Conservation (phyloP, 2,329 filamentous ascomycete species). For the Aspergillus fumigatus region DNA sequence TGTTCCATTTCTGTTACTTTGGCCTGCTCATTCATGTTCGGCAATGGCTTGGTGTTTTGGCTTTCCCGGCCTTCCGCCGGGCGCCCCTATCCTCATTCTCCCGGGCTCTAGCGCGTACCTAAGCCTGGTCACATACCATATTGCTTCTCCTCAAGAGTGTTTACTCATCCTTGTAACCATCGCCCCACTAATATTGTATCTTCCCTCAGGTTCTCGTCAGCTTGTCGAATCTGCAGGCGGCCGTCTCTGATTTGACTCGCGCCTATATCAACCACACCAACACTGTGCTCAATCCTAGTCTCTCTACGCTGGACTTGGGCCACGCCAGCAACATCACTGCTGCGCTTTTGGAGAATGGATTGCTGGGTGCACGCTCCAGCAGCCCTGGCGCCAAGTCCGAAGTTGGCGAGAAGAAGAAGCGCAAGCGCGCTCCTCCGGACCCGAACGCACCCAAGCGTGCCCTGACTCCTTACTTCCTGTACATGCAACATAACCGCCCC, state of each 20-base stretch:
- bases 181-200: constrained; percentile 20
- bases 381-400: constrained; percentile 40
- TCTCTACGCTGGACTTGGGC: constrained; percentile 51
- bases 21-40: neutral
- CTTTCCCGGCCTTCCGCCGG: neutral
- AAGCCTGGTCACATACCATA: neutral
- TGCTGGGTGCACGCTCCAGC: constrained; percentile 35
- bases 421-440: constrained; percentile 81
- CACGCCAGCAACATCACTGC: constrained; percentile 34
- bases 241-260: constrained; percentile 72
- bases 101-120: neutral
- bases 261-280: constrained; percentile 89
- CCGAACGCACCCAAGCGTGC: constrained; percentile 94
- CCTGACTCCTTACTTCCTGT: constrained; percentile 90
- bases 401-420: constrained; percentile 72
- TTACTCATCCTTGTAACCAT: neutral
- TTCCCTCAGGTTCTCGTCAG: constrained; percentile 64
- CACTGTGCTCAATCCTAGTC: constrained; percentile 65
- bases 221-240: constrained; percentile 71
- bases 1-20: neutral
- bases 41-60: neutral
- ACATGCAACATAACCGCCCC: constrained; percentile 80
- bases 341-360: constrained; percentile 42
- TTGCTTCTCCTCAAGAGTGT: constrained; percentile 9
- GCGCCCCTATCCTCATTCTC: neutral